Evolutionary conservation across 1,284 basidiomycete genomes (phyloP).

Genomic region (Butyriboletus appendiculatus): DNA sequence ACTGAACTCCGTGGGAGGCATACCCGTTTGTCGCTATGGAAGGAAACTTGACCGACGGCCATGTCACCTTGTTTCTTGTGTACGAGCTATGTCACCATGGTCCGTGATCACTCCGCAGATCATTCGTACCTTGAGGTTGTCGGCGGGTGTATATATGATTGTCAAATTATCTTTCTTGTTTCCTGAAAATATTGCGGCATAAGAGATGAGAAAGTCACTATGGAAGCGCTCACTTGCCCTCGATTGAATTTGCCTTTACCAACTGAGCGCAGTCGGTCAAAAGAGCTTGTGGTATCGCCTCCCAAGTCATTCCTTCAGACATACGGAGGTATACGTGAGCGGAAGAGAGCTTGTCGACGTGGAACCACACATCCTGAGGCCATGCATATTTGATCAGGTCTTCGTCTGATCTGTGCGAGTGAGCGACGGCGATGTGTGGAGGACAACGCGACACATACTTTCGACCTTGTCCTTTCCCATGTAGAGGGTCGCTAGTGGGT

Average conservation of each 20-base stretch:
- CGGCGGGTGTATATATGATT: constrained; percentile 91
- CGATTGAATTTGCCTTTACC: constrained; percentile 97
- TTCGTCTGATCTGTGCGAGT: constrained; percentile 64
- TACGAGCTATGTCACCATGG: constrained; percentile 4
- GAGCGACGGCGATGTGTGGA: constrained; percentile 8
- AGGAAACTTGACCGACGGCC: constrained; percentile 94
- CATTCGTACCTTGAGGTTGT: constrained; percentile 77
- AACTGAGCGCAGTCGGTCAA: constrained; percentile 90
- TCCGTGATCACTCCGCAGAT: background rate
- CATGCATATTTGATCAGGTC: constrained; percentile 92
- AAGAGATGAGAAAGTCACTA: background rate
- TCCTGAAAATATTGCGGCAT: constrained; percentile 47
- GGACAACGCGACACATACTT: constrained; percentile 57
- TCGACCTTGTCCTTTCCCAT: constrained; percentile 98
- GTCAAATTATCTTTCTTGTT: constrained; percentile 96
- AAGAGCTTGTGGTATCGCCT: constrained; percentile 78
- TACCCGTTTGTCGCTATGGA: constrained; percentile 88
- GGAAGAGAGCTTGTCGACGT: constrained; percentile 90
- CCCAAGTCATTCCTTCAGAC: constrained; percentile 81
- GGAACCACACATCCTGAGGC: constrained; percentile 81
- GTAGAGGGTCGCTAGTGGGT: constrained; percentile 78
- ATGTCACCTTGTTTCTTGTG: constrained; percentile 92
- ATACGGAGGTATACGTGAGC: constrained; percentile 95
- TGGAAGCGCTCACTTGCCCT: constrained; percentile 56
- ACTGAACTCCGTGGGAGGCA: constrained; percentile 13